phyloP scores from a whole-genome alignment of 208 protist genomes.

The Herpetomonas tarakana region DNA sequence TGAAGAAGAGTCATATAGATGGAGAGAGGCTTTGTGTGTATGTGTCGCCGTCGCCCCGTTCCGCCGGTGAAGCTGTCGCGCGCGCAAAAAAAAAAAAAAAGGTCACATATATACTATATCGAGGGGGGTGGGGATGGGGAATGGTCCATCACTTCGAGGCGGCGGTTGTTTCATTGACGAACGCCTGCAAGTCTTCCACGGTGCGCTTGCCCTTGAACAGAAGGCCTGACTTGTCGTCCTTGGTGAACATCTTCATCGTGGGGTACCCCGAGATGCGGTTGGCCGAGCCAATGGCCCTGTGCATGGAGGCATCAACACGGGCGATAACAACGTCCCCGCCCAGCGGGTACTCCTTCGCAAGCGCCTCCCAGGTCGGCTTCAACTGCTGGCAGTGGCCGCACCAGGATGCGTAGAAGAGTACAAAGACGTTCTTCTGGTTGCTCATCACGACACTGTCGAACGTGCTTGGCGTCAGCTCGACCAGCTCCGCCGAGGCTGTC shows the following conservation, averaged over 20 bases:
- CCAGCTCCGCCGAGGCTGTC: constrained; percentile 32
- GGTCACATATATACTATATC: too few relatives aligned
- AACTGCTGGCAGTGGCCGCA: constrained; percentile 96
- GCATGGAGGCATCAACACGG: constrained; percentile 54
- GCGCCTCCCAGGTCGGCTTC: constrained; percentile 79
- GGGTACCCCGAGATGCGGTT: constrained; percentile 76
- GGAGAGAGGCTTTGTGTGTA: neutral
- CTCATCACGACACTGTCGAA: constrained; percentile 84
- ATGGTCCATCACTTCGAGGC: too few relatives aligned
- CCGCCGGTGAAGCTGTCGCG: too few relatives aligned
- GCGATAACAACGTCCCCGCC: constrained; percentile 65
- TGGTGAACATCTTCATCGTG: constrained; percentile 86
- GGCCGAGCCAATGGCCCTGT: constrained; percentile 42
- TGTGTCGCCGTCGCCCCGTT: neutral
- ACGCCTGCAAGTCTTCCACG: constrained; percentile 33
- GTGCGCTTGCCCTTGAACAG: constrained; percentile 64
- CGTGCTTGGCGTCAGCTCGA: constrained; percentile 68
- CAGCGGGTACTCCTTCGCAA: constrained; percentile 47
- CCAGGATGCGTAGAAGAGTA: constrained; percentile 97
- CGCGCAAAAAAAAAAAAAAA: too few relatives aligned
- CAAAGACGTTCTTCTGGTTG: constrained; percentile 88
- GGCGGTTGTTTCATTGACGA: too few relatives aligned
- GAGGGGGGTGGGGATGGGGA: too few relatives aligned
- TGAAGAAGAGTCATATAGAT: neutral
- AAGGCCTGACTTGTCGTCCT: constrained; percentile 64